Conservation (phyloP, 495 filamentous ascomycete species). For the Clohesyomyces aquaticus region DNA sequence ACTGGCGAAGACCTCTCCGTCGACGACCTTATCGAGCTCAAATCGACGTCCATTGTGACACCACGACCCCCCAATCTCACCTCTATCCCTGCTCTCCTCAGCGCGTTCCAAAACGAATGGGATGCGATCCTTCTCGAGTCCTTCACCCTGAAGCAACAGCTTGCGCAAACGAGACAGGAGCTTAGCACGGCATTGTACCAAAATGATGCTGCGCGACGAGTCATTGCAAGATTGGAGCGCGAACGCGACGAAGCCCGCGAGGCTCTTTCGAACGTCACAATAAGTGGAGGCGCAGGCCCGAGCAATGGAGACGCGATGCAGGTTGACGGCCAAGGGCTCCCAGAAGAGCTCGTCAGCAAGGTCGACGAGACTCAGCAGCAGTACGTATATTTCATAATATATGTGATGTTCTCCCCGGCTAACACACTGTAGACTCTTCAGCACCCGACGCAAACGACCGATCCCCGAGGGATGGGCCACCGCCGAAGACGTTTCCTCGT, state of each 20-base stretch:
- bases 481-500: constrained; percentile 68
- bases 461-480: constrained; percentile 85
- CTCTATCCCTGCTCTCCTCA: constrained; percentile 93
- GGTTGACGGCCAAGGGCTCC: constrained; percentile 74
- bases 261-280: constrained; percentile 82
- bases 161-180: constrained; percentile 89
- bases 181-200: constrained; percentile 92
- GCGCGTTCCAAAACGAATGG: constrained; percentile 98
- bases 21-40: constrained; percentile 87
- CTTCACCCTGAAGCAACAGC: constrained; percentile 83
- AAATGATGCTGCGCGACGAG: constrained; percentile 90
- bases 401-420: no score
- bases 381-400: constrained; percentile 59
- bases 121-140: constrained; percentile 89
- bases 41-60: constrained; percentile 76
- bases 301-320: constrained; percentile 84
- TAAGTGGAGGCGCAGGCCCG: constrained; percentile 51
- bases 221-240: constrained; percentile 83
- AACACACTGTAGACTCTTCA: constrained; percentile 67
- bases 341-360: constrained; percentile 71
- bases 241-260: constrained; percentile 93
- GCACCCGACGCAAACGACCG: constrained; percentile 82
- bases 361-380: constrained; percentile 76
- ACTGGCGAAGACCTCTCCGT: constrained; percentile 84
- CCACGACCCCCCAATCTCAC: constrained; percentile 93